Base-by-base conservation (phyloP, 495 filamentous ascomycete species). In the Beverwykella pulmonaria region DNA sequence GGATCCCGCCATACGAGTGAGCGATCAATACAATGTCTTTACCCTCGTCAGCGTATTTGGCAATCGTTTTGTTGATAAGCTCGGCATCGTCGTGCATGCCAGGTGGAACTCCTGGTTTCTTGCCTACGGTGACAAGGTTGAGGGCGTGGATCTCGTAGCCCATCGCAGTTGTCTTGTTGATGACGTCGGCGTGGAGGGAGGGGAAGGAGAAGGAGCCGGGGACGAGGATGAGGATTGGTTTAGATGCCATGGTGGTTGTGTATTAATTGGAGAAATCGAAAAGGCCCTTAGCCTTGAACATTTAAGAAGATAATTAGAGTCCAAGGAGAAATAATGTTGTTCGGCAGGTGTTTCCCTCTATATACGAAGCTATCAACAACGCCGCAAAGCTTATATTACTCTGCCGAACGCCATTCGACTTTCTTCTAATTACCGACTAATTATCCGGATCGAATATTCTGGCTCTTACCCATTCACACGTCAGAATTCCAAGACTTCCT, bases 161-260 rank as follows among this genome's bases (percentile, higher is more conserved):
- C 30, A 71, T 66, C 0, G 57, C 64, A 4, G 61, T 46, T n/a
- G 80, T 32, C 4, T 5, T 12, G 5, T 63, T 47, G 44, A 75
- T 47, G 14, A 80, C 52, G 15, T 68, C 55, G 17, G 74, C 50
- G 61, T 79, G 81, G 27, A 73, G 15, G 1, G 48, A 41, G n/a
- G 73, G 65, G 19, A 54, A 57, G 1, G 58, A 71, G 64, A 81
- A 81, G 19, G 79, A 78, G 53, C 79, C 79, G 0, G 78, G 73
- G 20, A 77, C 68, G n/a, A 81, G 63, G 44, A 81, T 48, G 27
- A 81, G 72, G 8, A 72, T 71, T 0, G 77, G 79, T 46, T 76
- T 77, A 47, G 67, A 25, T 2, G 8, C 6, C 39, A 44, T 44
- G 30, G 12, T 34, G 30, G 4, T 34, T 4, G 30, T 4, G 4